A percentile compares a stretch with the other conserved stretches of the same genome.
Conservation (phyloP, 75 land plant species). For the Picea sitchensis region DNA sequence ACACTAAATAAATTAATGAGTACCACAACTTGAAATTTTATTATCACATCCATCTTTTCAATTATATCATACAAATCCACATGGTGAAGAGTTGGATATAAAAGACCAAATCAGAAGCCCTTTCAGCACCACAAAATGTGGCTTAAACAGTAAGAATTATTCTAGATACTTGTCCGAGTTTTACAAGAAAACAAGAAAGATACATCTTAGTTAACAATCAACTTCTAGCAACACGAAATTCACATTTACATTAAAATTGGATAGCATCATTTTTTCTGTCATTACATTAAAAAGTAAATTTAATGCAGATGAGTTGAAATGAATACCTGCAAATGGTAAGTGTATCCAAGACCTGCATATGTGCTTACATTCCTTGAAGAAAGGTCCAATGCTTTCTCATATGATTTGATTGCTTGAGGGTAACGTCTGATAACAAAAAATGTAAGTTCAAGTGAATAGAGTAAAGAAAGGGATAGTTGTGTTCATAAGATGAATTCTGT, state of each 20-base stretch:
- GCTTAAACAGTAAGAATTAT: background rate
- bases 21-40: too few relatives aligned
- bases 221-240: background rate
- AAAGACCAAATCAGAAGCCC: background rate
- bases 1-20: too few relatives aligned
- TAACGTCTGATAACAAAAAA: constrained; percentile 52
- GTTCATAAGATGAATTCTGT: too few relatives aligned
- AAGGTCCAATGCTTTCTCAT: constrained; percentile 92
- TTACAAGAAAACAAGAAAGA: background rate
- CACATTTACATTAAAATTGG: background rate
- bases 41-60: too few relatives aligned
- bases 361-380: constrained; percentile 80
- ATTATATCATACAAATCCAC: too few relatives aligned
- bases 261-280: background rate
- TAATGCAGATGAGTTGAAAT: background rate
- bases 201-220: background rate
- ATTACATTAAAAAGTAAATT: background rate
- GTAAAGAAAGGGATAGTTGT: background rate
- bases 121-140: background rate
- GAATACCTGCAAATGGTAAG: constrained; percentile 85
- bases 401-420: constrained; percentile 70
- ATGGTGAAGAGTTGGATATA: too few relatives aligned
- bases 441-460: background rate
- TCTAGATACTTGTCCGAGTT: background rate
- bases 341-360: constrained; percentile 94